Conservation (phyloP, 371 early-diverging fungal species). For the Fennellomyces sp. region DNA sequence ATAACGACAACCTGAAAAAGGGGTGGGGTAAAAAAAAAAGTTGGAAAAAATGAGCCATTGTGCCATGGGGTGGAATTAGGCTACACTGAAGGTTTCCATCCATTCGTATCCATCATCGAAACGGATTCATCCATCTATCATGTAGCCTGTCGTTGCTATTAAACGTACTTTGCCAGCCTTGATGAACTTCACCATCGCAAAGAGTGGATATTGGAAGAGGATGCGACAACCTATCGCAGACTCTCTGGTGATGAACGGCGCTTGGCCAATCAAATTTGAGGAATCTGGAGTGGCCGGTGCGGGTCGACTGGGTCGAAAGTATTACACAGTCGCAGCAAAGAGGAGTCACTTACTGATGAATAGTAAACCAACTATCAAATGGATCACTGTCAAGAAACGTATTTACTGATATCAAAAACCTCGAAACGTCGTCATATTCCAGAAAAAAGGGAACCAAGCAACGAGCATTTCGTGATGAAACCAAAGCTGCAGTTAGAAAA, state of each 20-base stretch:
- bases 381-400: too few species aligned
- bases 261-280: not conserved
- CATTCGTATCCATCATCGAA: not conserved
- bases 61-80: not conserved
- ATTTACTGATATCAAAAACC: too few species aligned
- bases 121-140: conserved; percentile 29
- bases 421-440: too few species aligned
- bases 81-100: not conserved
- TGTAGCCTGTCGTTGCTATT: too few species aligned
- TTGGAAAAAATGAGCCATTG: not conserved
- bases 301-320: not conserved
- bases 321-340: not conserved
- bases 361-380: too few species aligned
- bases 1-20: conserved; percentile 88
- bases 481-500: too few species aligned
- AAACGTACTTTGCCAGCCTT: conserved; percentile 70
- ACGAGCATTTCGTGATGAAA: too few species aligned
- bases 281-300: too few species aligned
- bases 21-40: not conserved
- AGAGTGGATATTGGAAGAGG: conserved; percentile 26
- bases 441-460: too few species aligned
- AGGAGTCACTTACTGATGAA: not conserved
- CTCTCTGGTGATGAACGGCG: not conserved
- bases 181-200: conserved; percentile 77
- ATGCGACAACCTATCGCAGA: not conserved